These are phyloP conservation scores for Selaginella moellendorffii DNA, from an alignment of 75 land plant species.

Conservation along the genomic window DNA sequence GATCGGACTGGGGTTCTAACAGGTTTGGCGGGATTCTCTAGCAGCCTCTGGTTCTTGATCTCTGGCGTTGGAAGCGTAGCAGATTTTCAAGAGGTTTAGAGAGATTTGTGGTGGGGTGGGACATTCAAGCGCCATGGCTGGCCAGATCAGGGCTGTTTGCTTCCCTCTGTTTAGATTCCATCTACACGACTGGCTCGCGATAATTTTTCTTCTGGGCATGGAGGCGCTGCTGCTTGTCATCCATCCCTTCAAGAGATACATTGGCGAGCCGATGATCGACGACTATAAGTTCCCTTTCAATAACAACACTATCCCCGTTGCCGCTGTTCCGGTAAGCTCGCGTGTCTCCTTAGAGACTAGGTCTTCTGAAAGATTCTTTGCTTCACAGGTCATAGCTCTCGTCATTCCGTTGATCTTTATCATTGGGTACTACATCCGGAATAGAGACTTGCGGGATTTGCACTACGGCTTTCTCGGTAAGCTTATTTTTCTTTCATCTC, in stretches of 20 bases:
- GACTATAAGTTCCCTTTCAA: slow-evolving; percentile 49
- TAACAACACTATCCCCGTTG: slow-evolving; percentile 47
- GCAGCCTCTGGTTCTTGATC: too few relatives aligned
- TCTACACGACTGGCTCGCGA: slow-evolving; percentile 51
- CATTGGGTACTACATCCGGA: slow-evolving; percentile 29
- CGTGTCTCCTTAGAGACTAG: too few relatives aligned
- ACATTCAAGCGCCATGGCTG: not conserved
- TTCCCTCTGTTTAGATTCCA: slow-evolving; percentile 23
- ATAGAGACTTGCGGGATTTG: slow-evolving; percentile 56
- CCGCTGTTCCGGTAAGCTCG: slow-evolving; percentile 48
- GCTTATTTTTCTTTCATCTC: slow-evolving; percentile 3
- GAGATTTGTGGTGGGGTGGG: too few relatives aligned
- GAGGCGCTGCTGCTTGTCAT: slow-evolving; percentile 37
- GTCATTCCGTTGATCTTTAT: slow-evolving; percentile 41
- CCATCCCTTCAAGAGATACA: slow-evolving; percentile 57
- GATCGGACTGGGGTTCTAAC: too few relatives aligned
- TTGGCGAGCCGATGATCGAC: slow-evolving; percentile 44
- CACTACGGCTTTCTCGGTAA: slow-evolving; percentile 78
- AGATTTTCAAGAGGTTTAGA: too few relatives aligned
- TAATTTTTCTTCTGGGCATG: slow-evolving; percentile 33
- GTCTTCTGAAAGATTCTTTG: too few relatives aligned
- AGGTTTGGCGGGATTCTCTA: too few relatives aligned
- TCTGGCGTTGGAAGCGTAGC: too few relatives aligned
- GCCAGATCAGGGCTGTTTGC: not conserved
- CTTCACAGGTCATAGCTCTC: slow-evolving; percentile 45